Percentiles rank a stretch among this genome's conserved stretches.
Evolutionary conservation across 2,329 filamentous ascomycete species (phyloP).

Genomic region (Beauveria brongniartii): DNA sequence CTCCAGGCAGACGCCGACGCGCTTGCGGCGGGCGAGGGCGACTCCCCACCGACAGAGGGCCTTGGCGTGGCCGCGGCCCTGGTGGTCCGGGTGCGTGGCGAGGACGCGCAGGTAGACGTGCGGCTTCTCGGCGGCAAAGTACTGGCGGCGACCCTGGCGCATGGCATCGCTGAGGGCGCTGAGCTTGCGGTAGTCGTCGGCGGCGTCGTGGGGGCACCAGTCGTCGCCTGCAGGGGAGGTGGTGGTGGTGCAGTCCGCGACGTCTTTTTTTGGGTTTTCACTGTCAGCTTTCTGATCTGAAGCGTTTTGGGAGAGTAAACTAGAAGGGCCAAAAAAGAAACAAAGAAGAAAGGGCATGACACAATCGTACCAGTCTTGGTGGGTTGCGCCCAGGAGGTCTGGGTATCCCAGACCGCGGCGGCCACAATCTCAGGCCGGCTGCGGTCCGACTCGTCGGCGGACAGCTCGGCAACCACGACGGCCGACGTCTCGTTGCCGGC

Average conservation of each 20-base stretch:
- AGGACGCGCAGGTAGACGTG: slow-evolving; percentile 13
- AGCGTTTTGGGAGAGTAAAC: too few species aligned
- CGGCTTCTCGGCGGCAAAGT: slow-evolving; percentile 6
- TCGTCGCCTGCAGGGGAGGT: background rate
- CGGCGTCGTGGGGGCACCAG: background rate
- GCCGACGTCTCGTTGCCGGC: background rate
- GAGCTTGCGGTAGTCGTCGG: background rate
- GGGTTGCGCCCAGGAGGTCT: background rate
- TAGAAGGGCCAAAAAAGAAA: background rate
- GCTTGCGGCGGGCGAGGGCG: background rate
- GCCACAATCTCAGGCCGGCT: slow-evolving; percentile 6
- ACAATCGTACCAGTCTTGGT: background rate
- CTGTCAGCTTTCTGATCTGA: too few species aligned
- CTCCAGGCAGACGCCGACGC: slow-evolving; percentile 10
- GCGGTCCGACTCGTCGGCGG: background rate
- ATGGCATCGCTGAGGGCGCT: background rate
- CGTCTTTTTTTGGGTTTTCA: background rate
- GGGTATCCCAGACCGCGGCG: slow-evolving; percentile 14
- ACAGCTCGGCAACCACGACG: slow-evolving; percentile 13
- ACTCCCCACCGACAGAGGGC: slow-evolving; percentile 11
- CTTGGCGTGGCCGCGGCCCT: slow-evolving; percentile 14
- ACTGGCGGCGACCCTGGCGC: background rate
- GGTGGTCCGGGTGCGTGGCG: slow-evolving; percentile 13
- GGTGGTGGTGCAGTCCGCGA: background rate
- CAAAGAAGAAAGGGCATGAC: too few species aligned